Evolutionary conservation across 768 basidiomycete genomes (phyloP).

Genomic region (Naganishia vishniacii): DNA sequence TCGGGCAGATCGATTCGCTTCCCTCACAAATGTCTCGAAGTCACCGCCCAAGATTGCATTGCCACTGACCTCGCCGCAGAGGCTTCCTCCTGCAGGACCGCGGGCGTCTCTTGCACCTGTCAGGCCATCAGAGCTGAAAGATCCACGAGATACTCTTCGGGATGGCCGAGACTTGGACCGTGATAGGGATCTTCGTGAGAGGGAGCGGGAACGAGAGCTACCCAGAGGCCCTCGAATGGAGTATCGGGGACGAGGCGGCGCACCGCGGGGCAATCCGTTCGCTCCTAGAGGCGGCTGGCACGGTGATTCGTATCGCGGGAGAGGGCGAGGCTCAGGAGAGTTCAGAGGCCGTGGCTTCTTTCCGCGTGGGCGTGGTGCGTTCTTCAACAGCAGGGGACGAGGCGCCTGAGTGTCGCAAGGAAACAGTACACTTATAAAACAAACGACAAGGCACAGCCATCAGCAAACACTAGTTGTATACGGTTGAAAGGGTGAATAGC

Average conservation of each 20-base stretch:
- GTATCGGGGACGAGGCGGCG: conserved; percentile 9
- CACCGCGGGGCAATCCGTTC: conserved; percentile 12
- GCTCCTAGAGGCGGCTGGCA: conserved; percentile 22
- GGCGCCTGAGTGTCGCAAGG: not conserved
- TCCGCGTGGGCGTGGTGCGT: conserved; percentile 5
- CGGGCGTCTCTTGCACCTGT: conserved; percentile 7
- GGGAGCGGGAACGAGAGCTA: conserved; percentile 11
- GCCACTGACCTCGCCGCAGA: conserved; percentile 10
- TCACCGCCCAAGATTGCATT: not conserved
- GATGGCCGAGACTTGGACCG: conserved; percentile 12
- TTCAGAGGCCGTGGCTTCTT: conserved; percentile 17
- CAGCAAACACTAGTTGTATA: no score
- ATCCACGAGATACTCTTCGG: not conserved
- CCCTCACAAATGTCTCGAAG: not conserved
- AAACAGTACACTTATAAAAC: no score
- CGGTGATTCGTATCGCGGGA: conserved; percentile 21
- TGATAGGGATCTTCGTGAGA: conserved; percentile 4
- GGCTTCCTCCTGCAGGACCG: conserved; percentile 22
- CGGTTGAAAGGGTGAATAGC: no score
- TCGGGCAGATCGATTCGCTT: not conserved
- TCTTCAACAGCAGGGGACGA: conserved; percentile 9
- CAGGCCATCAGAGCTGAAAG: not conserved
- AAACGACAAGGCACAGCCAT: no score
- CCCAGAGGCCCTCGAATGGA: conserved; percentile 23
- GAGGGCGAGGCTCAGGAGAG: conserved; percentile 19